phyloP scores from a whole-genome alignment of 768 basidiomycete species.

The Pleurotus eryngii region DNA sequence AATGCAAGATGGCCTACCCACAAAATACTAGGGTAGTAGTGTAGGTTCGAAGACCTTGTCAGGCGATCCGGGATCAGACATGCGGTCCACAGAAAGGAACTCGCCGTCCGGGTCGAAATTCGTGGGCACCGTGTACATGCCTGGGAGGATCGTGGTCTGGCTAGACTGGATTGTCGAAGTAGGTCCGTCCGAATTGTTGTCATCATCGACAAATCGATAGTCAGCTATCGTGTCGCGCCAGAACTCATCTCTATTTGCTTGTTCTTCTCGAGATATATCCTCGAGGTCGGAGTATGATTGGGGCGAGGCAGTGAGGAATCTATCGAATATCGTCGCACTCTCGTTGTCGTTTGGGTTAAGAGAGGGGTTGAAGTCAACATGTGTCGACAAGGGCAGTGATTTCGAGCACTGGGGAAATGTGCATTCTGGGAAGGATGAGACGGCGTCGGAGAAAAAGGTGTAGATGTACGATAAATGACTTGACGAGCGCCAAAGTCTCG shows the following conservation, averaged over 20 bases:
- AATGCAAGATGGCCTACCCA: too few species aligned
- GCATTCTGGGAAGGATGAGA: constrained; percentile 33
- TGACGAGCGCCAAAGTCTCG: constrained; percentile 35
- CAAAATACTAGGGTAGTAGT: constrained; percentile 27
- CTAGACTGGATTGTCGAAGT: neutral
- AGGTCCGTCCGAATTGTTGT: constrained; percentile 9
- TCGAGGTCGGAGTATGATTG: constrained; percentile 29
- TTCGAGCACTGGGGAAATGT: constrained; percentile 23
- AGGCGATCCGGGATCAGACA: constrained; percentile 36
- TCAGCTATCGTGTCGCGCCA: constrained; percentile 12
- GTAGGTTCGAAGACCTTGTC: constrained; percentile 40
- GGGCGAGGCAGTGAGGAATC: constrained; percentile 33
- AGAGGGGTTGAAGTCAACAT: neutral
- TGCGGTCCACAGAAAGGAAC: constrained; percentile 13
- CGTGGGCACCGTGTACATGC: constrained; percentile 10
- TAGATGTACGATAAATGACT: constrained; percentile 25
- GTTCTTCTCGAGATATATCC: constrained; percentile 17
- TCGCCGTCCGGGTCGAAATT: constrained; percentile 45
- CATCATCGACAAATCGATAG: neutral
- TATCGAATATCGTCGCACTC: constrained; percentile 31
- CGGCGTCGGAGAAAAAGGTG: constrained; percentile 46
- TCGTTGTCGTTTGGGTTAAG: neutral
- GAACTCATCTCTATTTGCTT: constrained; percentile 16
- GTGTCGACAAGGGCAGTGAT: constrained; percentile 17
- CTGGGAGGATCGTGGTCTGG: constrained; percentile 2